Conservation (phyloP, 768 basidiomycete species). For the Rhizopogon vesiculosus region DNA sequence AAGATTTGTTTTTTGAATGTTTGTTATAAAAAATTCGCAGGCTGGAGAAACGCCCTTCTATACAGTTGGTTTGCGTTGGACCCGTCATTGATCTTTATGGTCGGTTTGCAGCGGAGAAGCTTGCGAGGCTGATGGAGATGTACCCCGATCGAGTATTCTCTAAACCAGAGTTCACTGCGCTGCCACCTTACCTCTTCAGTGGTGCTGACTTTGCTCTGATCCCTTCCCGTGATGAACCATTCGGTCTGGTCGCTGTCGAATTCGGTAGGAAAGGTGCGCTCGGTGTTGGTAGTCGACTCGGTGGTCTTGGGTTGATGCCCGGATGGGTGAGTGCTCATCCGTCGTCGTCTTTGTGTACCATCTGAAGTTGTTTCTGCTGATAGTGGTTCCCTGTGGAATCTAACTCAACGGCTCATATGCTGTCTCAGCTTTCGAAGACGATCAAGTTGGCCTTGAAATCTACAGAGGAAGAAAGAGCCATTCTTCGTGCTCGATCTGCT, state of each 20-base stretch:
- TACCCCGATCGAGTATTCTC: constrained; percentile 92
- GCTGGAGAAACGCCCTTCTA: constrained; percentile 78
- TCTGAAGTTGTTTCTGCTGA: constrained; percentile 1
- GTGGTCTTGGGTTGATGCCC: constrained; percentile 95
- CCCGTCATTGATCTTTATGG: constrained; percentile 96
- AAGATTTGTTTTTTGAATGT: too few species aligned
- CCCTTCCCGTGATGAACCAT: constrained; percentile 94
- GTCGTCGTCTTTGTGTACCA: background rate
- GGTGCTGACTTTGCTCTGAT: constrained; percentile 96
- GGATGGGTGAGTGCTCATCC: constrained; percentile 71
- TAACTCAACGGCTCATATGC: constrained; percentile 87
- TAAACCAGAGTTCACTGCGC: constrained; percentile 94
- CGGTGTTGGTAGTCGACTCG: constrained; percentile 90
- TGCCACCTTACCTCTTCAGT: constrained; percentile 90
- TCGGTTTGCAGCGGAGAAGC: constrained; percentile 92
- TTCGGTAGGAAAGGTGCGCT: constrained; percentile 96
- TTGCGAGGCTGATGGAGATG: constrained; percentile 89
- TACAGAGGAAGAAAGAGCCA: constrained; percentile 84
- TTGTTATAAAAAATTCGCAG: constrained; percentile 29
- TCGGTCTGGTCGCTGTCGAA: constrained; percentile 93
- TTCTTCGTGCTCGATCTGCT: constrained; percentile 89
- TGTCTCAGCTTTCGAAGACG: constrained; percentile 91
- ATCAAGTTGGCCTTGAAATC: constrained; percentile 93
- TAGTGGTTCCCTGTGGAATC: constrained; percentile 99
- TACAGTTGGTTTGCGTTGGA: constrained; percentile 86